A percentile compares a stretch with the other conserved stretches of the same genome.
Conservation (phyloP, 768 basidiomycete species). For the Ramaria rubella region DNA sequence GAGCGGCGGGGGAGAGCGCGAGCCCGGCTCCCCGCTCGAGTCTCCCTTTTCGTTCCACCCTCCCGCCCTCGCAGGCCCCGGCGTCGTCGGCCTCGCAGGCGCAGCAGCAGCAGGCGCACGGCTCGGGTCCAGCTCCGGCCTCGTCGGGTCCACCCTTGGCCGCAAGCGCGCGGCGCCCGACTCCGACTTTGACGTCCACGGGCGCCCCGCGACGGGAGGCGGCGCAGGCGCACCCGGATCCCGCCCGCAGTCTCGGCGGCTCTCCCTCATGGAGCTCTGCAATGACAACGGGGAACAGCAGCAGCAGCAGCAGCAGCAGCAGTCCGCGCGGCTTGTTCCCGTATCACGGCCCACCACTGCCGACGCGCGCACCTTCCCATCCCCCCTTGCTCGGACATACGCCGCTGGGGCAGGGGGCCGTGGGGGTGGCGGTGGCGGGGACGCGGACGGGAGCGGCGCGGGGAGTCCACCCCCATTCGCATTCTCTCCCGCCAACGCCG, state of each 20-base stretch:
- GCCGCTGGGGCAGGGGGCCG: neutral
- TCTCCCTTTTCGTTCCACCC: slow-evolving; percentile 79
- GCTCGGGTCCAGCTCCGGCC: slow-evolving; percentile 3
- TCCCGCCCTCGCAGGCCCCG: slow-evolving; percentile 41
- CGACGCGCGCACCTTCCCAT: slow-evolving; percentile 6
- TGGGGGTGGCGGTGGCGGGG: neutral
- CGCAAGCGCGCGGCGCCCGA: slow-evolving; percentile 32
- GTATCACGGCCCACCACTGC: slow-evolving; percentile 5
- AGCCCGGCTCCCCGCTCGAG: slow-evolving; percentile 3
- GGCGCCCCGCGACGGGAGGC: slow-evolving; percentile 9
- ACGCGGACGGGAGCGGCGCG: neutral
- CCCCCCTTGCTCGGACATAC: neutral
- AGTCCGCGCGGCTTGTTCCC: slow-evolving; percentile 5
- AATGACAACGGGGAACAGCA: slow-evolving; percentile 54
- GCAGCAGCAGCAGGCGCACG: slow-evolving; percentile 15
- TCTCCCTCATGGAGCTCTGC: slow-evolving; percentile 86
- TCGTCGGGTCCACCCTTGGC: slow-evolving; percentile 27
- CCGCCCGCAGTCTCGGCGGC: slow-evolving; percentile 70
- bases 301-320: slow-evolving; percentile 24
- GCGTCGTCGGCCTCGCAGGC: slow-evolving; percentile 19
- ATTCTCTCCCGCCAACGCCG: neutral
- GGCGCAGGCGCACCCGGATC: slow-evolving; percentile 44
- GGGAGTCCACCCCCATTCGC: neutral
- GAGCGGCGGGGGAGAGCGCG: neutral
- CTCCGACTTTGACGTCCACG: slow-evolving; percentile 16